Evolutionary conservation across 176 grass and related monocot genomes (phyloP).

Genomic region (Avena insularis): DNA sequence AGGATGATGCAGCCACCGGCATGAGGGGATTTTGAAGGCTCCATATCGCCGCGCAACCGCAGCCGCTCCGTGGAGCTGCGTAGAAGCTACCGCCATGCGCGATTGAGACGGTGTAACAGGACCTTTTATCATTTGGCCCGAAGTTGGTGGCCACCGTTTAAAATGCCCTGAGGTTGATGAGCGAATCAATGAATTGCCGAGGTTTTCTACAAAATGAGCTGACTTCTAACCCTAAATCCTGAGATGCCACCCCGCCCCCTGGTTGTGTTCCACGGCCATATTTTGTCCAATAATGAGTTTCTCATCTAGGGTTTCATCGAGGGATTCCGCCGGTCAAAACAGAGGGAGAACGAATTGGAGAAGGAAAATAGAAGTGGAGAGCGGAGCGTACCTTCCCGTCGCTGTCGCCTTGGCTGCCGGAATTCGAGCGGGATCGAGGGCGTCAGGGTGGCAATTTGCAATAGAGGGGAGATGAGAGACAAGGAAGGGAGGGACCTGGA

Average conservation of each 20-base stretch:
- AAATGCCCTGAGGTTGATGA: background rate
- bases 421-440: background rate
- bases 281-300: background rate
- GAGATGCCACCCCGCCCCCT: background rate
- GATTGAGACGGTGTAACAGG: background rate
- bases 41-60: background rate
- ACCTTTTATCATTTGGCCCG: background rate
- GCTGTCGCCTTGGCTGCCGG: constrained; percentile 12
- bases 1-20: background rate
- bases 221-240: background rate
- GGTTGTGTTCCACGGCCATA: background rate
- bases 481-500: background rate
- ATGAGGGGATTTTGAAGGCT: constrained; percentile 1
- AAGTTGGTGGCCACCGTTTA: background rate
- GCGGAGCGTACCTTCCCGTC: constrained; percentile 1
- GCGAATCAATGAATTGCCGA: background rate
- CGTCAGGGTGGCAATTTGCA: background rate
- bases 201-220: background rate
- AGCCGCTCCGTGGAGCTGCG: constrained; percentile 49
- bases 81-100: constrained; percentile 48
- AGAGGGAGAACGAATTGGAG: background rate
- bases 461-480: background rate
- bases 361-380: background rate
- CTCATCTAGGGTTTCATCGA: constrained; percentile 15
- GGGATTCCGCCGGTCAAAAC: constrained; percentile 1